Evolutionary conservation across 306 rosid species (phyloP), one percentile per base, ranked within the genome.

Genomic region (Malus sylvestris): DNA sequence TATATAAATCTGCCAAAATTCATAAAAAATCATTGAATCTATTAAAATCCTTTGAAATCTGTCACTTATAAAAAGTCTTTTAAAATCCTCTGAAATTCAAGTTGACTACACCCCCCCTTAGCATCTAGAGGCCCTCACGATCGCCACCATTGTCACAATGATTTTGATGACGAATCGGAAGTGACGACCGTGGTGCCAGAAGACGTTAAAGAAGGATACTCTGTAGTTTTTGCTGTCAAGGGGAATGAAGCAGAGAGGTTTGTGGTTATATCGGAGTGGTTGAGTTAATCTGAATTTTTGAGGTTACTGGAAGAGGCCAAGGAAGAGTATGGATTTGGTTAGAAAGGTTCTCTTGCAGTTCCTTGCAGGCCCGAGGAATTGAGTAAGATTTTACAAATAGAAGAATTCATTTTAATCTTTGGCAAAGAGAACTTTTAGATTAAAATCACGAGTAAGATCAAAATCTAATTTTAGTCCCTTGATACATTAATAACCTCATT

Each of bases 291-390:
- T 49, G 81, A 74, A 33, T 1, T 33, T 32, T 32, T 32, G 6
- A 32, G 35, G 35, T 32, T 32, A 32, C 6, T 32, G 6, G 88
- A 89, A 72, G 81, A 81, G 51, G 93, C 90, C 33, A 64, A 72
- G 78, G 93, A 89, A 78, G 95, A 88, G 74, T 90, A 77, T 82
- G 93, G 96, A 22, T 87, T 85, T 68, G 77, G 62, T 32, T 90
- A 88, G 58, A 67, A 78, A 61, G 96, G 97, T 60, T 85, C 97
- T 74, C 91, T 89, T n/a, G 81, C 79, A n/a, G 76, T 89, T 74
- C 94, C 94, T 10, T 91, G 92, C 75, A 33, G 29, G n/a, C 94
- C 92, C 22, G 86, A 75, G 25, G 92, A 89, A 15, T 60, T 91
- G 14, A 85, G 82, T 77, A 86, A 80, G 57, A 88, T 91, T 77